Conservation (phyloP, 257 asterid species). For the Pogostemon cablin region DNA sequence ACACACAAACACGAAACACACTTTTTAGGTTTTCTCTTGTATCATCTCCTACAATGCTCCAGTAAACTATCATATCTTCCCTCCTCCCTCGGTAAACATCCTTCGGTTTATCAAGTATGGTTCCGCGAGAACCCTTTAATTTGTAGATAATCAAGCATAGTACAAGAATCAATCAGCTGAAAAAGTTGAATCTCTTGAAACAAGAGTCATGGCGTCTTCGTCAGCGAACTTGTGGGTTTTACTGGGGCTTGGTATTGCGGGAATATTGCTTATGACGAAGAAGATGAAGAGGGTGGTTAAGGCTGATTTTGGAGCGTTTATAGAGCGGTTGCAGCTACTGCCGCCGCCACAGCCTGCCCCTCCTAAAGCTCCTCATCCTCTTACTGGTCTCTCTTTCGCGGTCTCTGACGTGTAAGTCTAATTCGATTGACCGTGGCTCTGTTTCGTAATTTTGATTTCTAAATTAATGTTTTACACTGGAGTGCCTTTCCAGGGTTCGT, state of each 20-base stretch:
- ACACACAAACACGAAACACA: not conserved
- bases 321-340: constrained; percentile 80
- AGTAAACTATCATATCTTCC: not conserved
- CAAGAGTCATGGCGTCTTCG: constrained; percentile 62
- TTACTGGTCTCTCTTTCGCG: constrained; percentile 82
- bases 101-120: not conserved
- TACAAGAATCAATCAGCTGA: constrained; percentile 3
- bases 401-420: constrained; percentile 82
- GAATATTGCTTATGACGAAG: constrained; percentile 78
- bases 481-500: not conserved
- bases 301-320: constrained; percentile 90
- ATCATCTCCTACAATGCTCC: not conserved
- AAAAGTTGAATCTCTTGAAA: constrained; percentile 13
- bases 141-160: constrained; percentile 9
- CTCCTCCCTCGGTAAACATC: not conserved
- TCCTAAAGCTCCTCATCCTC: constrained; percentile 96
- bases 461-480: not conserved
- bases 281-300: constrained; percentile 75
- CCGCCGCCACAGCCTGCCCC: constrained; percentile 99
- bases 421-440: not conserved
- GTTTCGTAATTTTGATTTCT: constrained; percentile 1
- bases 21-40: constrained; percentile 19
- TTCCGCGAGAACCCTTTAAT: not conserved
- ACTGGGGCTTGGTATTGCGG: constrained; percentile 94
- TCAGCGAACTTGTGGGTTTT: constrained; percentile 88